phyloP scores from a whole-genome alignment of 306 rosid genomes.

The Lathyrus aphaca region DNA sequence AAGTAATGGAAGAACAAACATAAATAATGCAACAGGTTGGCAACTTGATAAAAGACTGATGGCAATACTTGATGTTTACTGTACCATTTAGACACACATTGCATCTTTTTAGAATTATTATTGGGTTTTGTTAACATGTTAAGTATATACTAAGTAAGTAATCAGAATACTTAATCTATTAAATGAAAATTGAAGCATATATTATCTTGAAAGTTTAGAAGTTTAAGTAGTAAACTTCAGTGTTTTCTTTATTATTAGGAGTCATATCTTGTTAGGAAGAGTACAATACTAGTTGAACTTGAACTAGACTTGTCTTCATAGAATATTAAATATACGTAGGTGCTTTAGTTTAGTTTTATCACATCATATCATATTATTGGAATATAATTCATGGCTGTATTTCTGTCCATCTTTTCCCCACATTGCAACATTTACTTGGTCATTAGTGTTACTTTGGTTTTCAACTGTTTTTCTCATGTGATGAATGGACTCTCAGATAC shows the following conservation, averaged over 20 bases:
- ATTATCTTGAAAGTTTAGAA: slow-evolving; percentile 19
- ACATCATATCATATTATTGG: slow-evolving; percentile 8
- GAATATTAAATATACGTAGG: slow-evolving; percentile 6
- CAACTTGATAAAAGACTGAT: slow-evolving; percentile 37
- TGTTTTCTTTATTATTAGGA: slow-evolving; percentile 4
- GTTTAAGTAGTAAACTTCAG: neutral
- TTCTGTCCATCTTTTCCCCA: slow-evolving; percentile 19
- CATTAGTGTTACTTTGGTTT: slow-evolving; percentile 33
- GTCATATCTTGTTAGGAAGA: slow-evolving; percentile 3
- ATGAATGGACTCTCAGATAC: slow-evolving; percentile 40
- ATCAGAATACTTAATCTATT: slow-evolving; percentile 7
- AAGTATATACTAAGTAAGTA: neutral
- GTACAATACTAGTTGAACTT: slow-evolving; percentile 14
- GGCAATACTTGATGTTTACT: slow-evolving; percentile 22
- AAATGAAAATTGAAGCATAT: slow-evolving; percentile 10
- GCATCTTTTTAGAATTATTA: slow-evolving; percentile 10
- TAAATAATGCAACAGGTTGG: slow-evolving; percentile 74
- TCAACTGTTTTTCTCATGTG: slow-evolving; percentile 34
- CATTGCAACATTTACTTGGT: slow-evolving; percentile 19
- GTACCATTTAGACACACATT: neutral
- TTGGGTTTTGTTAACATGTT: slow-evolving; percentile 7
- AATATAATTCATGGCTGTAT: slow-evolving; percentile 8
- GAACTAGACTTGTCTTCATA: slow-evolving; percentile 15
- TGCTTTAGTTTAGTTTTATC: slow-evolving; percentile 12
- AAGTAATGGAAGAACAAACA: slow-evolving; percentile 65